Evolutionary conservation across 1,284 basidiomycete genomes (phyloP), one percentile per base, ranked within the genome.

Genomic region (Rhizopogon parksii): DNA sequence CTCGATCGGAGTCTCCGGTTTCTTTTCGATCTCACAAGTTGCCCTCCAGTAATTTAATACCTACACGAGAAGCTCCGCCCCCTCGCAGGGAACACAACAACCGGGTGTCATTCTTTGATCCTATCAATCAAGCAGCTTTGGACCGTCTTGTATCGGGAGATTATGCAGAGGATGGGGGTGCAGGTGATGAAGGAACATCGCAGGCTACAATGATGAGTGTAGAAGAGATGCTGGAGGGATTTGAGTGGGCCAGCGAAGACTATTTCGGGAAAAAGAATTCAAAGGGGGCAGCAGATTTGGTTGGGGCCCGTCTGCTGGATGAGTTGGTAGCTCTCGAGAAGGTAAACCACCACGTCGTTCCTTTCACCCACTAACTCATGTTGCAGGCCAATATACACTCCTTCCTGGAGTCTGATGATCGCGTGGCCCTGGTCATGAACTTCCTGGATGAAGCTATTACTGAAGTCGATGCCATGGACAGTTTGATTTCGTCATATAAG

Each of bases 161-260:
- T 46, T 63, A 63, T 40, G 68, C 63, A 2, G 69, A 63, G n/a
- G 72, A 75, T 7, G 79, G 68, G n/a, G 70, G 78, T 30, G 67
- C 67, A 2, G 78, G 76, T 3, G 82, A 85, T 51, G 87, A 85
- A 39, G 88, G 87, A 58, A 80, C 78, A 48, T 81, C 84, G 9
- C 84, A 90, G 59, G 89, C 85, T 5, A 90, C 89, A 4, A 78
- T 96, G 67, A 75, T 85, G 7, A 95, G 84, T 66, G 91, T 99
- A 3, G 96, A 99, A 65, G 96, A 99, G 66, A 95, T 99, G 91
- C 77, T 99, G 8, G 95, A 99, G 63, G 95, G 95, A 0, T 95
- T 97, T 63, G 95, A 99, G 66, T 98, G 92, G 93, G 83, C 87
- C 0, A 82, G 80, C 55, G 86, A 88, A 56, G 78, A 83, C 65